Base-by-base conservation (phyloP, 1,284 basidiomycete genomes). In the Ceratobasidium sp. region DNA sequence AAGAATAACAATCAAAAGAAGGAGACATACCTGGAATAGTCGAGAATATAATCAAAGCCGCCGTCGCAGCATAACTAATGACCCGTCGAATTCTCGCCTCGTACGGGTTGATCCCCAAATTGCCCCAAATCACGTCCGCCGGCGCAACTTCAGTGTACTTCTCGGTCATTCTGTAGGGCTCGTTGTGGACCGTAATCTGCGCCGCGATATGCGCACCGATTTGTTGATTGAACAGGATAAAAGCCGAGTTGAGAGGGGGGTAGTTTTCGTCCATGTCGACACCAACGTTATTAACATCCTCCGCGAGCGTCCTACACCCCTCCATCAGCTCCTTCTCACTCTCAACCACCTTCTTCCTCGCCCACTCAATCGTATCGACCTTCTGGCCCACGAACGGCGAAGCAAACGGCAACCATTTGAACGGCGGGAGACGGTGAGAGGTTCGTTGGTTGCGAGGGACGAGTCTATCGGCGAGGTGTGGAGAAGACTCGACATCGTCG, bases 61-160 rank as follows among this genome's bases (percentile, higher is more conserved):
- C 82, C 1, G 89, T 90, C 33, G 86, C 82, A 0, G 86, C 88
- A 83, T 87, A 90, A n/a, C 86, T 87, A 42, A 86, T 81, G 15
- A 84, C 84, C 26, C 83, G 84, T 12, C 90, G 86, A 55, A 96
- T 84, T 83, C 91, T 88, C 80, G 91, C 90, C 85, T 98, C 95
- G 83, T 97, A 98, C 0, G 96, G 95, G 84, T 97, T 97, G 86
- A 99, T 86, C 73, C 91, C 82, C 72, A 91, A 84, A 83, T 89
- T 90, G 64, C 83, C 80, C 89, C 90, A 91, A 78, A 96, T 91
- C 71, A 96, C 91, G 83, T 95, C 94, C 75, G 90, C 89, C 0
- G 92, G 91, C 40, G 89, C 88, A 63, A 91, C 90, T 82, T 94
- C 92, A 84, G 91, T 90, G 86, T 89, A 92, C 79, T 90, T 89